Percentiles rank a stretch among this genome's conserved stretches.
phyloP scores from a whole-genome alignment of 805 yeast genomes.

The Yamadazyma laniorum region DNA sequence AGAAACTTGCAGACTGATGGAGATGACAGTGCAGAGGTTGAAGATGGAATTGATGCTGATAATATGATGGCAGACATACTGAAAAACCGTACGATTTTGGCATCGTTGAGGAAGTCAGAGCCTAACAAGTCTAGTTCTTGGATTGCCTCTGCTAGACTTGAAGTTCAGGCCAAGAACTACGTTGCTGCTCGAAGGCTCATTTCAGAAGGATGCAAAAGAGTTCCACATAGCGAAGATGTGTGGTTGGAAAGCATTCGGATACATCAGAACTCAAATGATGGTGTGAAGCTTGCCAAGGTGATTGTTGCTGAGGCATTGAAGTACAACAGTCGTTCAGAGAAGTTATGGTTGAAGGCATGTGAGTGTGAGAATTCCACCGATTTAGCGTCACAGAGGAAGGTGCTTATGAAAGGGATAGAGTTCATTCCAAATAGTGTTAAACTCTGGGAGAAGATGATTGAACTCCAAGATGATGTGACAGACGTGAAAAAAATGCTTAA shows the following conservation, averaged over 20 bases:
- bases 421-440: slow-evolving; percentile 52
- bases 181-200: slow-evolving; percentile 59
- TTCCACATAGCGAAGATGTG: slow-evolving; percentile 65
- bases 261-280: slow-evolving; percentile 44
- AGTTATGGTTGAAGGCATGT: slow-evolving; percentile 71
- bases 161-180: slow-evolving; percentile 58
- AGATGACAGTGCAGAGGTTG: slow-evolving; percentile 20
- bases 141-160: slow-evolving; percentile 84
- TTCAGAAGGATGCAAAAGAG: slow-evolving; percentile 68
- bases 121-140: slow-evolving; percentile 76
- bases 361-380: slow-evolving; percentile 59
- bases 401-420: slow-evolving; percentile 72
- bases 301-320: slow-evolving; percentile 67
- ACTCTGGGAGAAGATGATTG: slow-evolving; percentile 70
- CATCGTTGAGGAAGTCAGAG: slow-evolving; percentile 67
- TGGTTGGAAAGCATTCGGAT: slow-evolving; percentile 82
- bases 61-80: slow-evolving; percentile 53
- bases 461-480: slow-evolving; percentile 51
- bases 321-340: slow-evolving; percentile 52
- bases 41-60: slow-evolving; percentile 12
- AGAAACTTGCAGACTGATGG: slow-evolving; percentile 37
- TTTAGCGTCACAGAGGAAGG: slow-evolving; percentile 46
- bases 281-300: slow-evolving; percentile 46
- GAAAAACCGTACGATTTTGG: slow-evolving; percentile 57
- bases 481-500: slow-evolving; percentile 53